Conservation (phyloP, 306 rosid genomes). For the Quercus gilva region DNA sequence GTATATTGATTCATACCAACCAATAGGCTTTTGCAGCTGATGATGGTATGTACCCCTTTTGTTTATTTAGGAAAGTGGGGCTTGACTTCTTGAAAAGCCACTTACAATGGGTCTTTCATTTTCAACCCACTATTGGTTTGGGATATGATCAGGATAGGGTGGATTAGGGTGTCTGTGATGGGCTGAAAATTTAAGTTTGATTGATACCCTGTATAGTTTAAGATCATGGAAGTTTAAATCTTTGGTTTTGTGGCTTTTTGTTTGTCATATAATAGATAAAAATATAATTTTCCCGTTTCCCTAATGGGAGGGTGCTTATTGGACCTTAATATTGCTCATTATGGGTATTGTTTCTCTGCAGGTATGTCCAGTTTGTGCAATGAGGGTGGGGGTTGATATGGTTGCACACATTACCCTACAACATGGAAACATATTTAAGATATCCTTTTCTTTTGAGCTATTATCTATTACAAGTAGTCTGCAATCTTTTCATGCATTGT, state of each 20-base stretch:
- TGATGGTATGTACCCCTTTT: background rate
- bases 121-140: background rate
- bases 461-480: slow-evolving; percentile 2
- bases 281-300: background rate
- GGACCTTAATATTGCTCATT: slow-evolving; percentile 15
- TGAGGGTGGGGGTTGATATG: slow-evolving; percentile 97
- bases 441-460: slow-evolving; percentile 56
- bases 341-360: slow-evolving; percentile 33
- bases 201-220: background rate
- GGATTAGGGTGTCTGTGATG: background rate
- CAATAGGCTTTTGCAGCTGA: background rate
- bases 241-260: background rate
- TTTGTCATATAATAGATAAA: background rate
- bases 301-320: background rate
- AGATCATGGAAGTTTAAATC: background rate
- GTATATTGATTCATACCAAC: background rate
- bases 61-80: background rate
- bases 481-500: slow-evolving; percentile 2
- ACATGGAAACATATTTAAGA: slow-evolving; percentile 93
- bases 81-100: background rate
- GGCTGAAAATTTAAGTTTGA: background rate
- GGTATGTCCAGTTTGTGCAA: slow-evolving; percentile 95
- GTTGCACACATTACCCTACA: slow-evolving; percentile 92
- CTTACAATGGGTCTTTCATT: background rate
- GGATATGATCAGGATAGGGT: background rate